These are phyloP conservation scores for Calamus simplicifolius DNA, from an alignment of 176 grass and related monocot genomes.

Conservation along the genomic window DNA sequence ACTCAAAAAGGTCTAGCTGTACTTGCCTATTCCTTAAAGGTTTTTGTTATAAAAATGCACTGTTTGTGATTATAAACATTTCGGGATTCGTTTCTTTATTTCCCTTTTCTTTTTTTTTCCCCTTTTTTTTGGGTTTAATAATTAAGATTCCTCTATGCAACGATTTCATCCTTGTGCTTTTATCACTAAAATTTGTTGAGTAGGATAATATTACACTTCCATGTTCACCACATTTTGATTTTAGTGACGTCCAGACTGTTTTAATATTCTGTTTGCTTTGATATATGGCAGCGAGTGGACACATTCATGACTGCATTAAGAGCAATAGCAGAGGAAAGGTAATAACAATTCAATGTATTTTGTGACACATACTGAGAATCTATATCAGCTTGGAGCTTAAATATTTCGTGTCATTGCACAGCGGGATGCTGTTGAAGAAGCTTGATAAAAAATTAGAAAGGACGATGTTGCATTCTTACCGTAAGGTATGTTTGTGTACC, in stretches of 20 bases:
- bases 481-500: conserved; percentile 57
- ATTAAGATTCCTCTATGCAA: no score
- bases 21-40: no score
- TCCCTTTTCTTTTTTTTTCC: no score
- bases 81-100: no score
- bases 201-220: background rate
- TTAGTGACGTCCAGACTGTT: conserved; percentile 2
- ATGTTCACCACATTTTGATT: conserved; percentile 4
- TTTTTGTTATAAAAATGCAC: no score
- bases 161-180: conserved; percentile 1
- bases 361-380: conserved; percentile 3
- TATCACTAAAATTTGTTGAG: background rate
- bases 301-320: conserved; percentile 72
- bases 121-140: no score
- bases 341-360: conserved; percentile 14
- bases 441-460: conserved; percentile 98
- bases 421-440: conserved; percentile 82
- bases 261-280: conserved; percentile 29
- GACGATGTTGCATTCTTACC: conserved; percentile 89
- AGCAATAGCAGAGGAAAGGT: conserved; percentile 86
- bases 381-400: background rate
- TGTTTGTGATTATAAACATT: no score
- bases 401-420: conserved; percentile 27
- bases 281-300: conserved; percentile 65
- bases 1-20: no score